Conservation (phyloP, 352 stramenopile genomes). For the Plasmopara viticola region DNA sequence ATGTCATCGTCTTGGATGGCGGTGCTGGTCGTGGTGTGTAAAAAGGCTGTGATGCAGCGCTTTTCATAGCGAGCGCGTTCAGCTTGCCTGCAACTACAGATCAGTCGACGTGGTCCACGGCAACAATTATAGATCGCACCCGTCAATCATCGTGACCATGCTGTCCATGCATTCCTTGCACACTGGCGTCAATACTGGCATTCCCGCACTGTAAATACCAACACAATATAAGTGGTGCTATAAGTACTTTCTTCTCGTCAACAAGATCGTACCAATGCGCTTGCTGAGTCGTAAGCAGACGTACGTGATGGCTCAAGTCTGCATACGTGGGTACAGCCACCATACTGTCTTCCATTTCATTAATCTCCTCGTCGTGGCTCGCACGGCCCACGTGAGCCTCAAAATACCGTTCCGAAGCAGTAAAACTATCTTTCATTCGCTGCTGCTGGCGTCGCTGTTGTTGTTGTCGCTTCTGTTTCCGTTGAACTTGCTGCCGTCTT, state of each 20-base stretch:
- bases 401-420: slow-evolving; percentile 14
- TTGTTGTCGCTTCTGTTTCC: slow-evolving; percentile 20
- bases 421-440: slow-evolving; percentile 25
- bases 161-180: slow-evolving; percentile 73
- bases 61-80: slow-evolving; percentile 74
- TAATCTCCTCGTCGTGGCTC: slow-evolving; percentile 16
- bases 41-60: slow-evolving; percentile 43
- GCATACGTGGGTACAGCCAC: slow-evolving; percentile 59
- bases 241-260: neutral
- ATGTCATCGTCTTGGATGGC: slow-evolving; percentile 48
- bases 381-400: slow-evolving; percentile 17
- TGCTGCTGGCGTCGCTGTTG: slow-evolving; percentile 23
- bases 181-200: slow-evolving; percentile 53
- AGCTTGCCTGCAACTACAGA: slow-evolving; percentile 31
- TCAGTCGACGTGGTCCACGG: neutral
- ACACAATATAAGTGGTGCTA: neutral
- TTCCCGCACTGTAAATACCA: slow-evolving; percentile 31
- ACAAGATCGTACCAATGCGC: slow-evolving; percentile 49
- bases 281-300: slow-evolving; percentile 61
- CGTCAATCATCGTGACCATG: slow-evolving; percentile 70
- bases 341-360: slow-evolving; percentile 48
- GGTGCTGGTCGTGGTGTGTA: slow-evolving; percentile 46
- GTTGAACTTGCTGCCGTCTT: slow-evolving; percentile 18
- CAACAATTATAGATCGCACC: slow-evolving; percentile 17
- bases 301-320: slow-evolving; percentile 66